These are phyloP conservation scores for Rhodotorula sp. DNA, from an alignment of 1,284 basidiomycete genomes.

Conservation along the genomic window DNA sequence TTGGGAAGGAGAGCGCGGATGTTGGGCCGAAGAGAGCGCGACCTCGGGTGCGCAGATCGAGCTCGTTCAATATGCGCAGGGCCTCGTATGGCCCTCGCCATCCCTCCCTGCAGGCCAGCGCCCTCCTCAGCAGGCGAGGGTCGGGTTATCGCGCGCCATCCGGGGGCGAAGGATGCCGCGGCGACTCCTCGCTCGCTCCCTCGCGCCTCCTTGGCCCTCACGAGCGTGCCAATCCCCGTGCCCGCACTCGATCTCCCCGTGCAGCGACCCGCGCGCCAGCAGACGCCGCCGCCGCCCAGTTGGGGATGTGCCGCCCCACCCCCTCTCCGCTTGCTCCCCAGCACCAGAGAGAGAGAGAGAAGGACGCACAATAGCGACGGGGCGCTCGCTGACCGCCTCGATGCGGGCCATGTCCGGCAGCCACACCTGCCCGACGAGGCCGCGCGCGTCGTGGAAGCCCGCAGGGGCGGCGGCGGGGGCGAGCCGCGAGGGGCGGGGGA, in stretches of 20 bases:
- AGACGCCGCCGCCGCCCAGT: neutral
- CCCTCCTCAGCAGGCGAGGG: too few relatives aligned
- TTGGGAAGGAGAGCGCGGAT: too few relatives aligned
- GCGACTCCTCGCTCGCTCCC: too few relatives aligned
- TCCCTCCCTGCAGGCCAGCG: too few relatives aligned
- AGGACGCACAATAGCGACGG: conserved; percentile 7
- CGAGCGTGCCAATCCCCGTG: too few relatives aligned
- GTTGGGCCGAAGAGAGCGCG: too few relatives aligned
- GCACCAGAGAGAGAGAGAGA: neutral
- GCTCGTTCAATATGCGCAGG: too few relatives aligned
- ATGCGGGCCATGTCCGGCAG: conserved; percentile 19
- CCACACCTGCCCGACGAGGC: conserved; percentile 15
- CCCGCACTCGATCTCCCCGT: neutral
- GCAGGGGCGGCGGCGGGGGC: neutral
- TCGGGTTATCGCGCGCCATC: neutral
- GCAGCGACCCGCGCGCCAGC: too few relatives aligned
- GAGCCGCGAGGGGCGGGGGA: neutral
- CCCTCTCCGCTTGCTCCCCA: neutral
- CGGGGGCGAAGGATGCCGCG: neutral
- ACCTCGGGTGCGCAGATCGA: too few relatives aligned
- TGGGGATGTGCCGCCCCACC: neutral
- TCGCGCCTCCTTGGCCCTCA: neutral
- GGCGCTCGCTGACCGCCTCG: neutral
- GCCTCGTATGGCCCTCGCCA: too few relatives aligned
- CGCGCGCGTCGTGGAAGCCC: conserved; percentile 4